Evolutionary conservation across 345 rosid species (phyloP).

Genomic region (Syzygium jambos): DNA sequence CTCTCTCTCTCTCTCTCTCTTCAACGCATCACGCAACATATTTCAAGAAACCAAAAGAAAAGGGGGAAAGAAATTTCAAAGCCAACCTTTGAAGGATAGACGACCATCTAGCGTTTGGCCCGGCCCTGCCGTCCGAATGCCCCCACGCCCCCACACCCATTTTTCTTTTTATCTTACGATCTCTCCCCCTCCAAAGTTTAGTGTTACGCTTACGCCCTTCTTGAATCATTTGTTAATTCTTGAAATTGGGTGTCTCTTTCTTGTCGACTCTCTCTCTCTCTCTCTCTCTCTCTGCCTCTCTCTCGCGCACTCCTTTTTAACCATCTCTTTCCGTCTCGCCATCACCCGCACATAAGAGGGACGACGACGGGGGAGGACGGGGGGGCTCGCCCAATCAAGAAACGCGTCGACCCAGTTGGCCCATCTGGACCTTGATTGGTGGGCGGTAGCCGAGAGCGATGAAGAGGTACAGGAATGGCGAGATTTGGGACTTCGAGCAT

Average conservation of each 20-base stretch:
- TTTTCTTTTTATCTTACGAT: background rate
- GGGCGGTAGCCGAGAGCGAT: slow-evolving; percentile 1
- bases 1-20: background rate
- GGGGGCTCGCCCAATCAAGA: background rate
- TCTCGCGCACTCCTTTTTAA: background rate
- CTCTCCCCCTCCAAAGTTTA: background rate
- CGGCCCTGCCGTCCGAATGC: background rate
- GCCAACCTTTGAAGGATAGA: background rate
- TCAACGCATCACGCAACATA: background rate
- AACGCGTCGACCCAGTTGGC: background rate
- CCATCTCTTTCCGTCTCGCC: background rate
- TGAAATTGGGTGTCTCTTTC: background rate
- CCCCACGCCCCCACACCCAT: background rate
- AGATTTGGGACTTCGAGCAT: slow-evolving; percentile 60
- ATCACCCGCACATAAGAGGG: background rate
- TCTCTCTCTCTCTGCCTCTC: background rate
- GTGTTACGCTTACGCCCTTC: background rate
- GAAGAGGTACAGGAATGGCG: slow-evolving; percentile 59
- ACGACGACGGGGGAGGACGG: background rate
- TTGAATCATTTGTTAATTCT: background rate
- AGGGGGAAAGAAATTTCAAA: background rate
- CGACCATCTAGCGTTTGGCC: background rate
- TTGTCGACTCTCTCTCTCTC: background rate
- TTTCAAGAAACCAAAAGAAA: background rate
- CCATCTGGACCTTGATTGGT: background rate